Evolutionary conservation across 1,284 basidiomycete genomes (phyloP).

Genomic region (Marasmius sp.): DNA sequence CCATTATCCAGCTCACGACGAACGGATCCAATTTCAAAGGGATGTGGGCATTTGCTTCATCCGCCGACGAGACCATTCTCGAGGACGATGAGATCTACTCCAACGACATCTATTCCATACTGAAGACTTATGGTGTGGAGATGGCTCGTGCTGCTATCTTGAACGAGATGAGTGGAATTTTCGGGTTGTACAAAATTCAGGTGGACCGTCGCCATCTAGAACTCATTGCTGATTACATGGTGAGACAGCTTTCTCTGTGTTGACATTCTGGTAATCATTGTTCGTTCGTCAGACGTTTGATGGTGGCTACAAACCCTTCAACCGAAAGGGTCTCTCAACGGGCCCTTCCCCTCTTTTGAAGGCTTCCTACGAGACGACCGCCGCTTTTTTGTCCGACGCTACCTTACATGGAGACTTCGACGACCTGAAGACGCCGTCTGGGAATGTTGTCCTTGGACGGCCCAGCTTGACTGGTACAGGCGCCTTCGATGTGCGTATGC

Average conservation of each 20-base stretch:
- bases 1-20: slow-evolving; percentile 59
- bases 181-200: slow-evolving; percentile 96
- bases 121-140: slow-evolving; percentile 95
- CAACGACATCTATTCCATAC: slow-evolving; percentile 93
- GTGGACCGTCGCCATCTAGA: slow-evolving; percentile 95
- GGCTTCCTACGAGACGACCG: slow-evolving; percentile 97
- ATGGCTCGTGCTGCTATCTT: slow-evolving; percentile 94
- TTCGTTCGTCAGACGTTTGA: slow-evolving; percentile 78
- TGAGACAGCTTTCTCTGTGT: slow-evolving; percentile 36
- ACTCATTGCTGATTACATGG: slow-evolving; percentile 99
- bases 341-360: slow-evolving; percentile 94
- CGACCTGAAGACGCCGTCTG: slow-evolving; percentile 84
- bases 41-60: slow-evolving; percentile 85
- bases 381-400: slow-evolving; percentile 93
- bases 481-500: slow-evolving; percentile 80
- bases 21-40: slow-evolving; percentile 93
- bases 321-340: slow-evolving; percentile 90
- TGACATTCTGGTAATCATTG: slow-evolving; percentile 1
- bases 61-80: slow-evolving; percentile 64
- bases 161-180: slow-evolving; percentile 88
- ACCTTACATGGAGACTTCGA: slow-evolving; percentile 95
- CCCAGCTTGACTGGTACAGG: slow-evolving; percentile 87
- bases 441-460: slow-evolving; percentile 89
- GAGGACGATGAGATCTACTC: slow-evolving; percentile 87
- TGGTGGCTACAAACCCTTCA: slow-evolving; percentile 97